Percentiles rank a stretch among this genome's conserved stretches.
These are phyloP conservation scores for Exophiala dermatitidis DNA, from an alignment of 2,329 filamentous ascomycete genomes.

Conservation along the genomic window DNA sequence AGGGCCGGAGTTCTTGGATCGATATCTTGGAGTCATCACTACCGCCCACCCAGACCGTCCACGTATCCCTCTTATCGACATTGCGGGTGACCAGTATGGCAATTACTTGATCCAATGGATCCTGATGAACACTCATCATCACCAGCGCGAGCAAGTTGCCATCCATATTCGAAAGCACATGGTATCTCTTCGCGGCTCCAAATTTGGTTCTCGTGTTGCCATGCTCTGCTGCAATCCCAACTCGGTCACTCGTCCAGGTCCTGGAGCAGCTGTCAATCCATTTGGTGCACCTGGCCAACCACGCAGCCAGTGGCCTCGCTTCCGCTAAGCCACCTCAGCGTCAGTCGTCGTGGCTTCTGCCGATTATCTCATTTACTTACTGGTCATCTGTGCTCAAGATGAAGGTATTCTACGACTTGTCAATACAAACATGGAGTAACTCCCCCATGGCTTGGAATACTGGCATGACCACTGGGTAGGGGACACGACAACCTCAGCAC, in stretches of 20 bases:
- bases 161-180: conserved; percentile 97
- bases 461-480: conserved; percentile 15
- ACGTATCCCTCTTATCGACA: conserved; percentile 94
- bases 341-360: conserved; percentile 1
- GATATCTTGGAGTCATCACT: conserved; percentile 89
- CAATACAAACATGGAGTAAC: conserved; percentile 17
- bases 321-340: conserved; percentile 41
- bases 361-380: conserved; percentile 24
- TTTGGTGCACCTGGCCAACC: conserved; percentile 51
- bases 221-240: conserved; percentile 98
- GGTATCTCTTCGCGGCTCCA: conserved; percentile 96
- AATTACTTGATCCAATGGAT: conserved; percentile 99
- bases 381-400: conserved; percentile 24
- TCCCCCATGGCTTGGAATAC: conserved; percentile 28
- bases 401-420: conserved; percentile 26
- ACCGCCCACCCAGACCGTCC: conserved; percentile 84
- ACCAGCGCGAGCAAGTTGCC: conserved; percentile 88
- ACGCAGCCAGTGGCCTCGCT: conserved; percentile 45
- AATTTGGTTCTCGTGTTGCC: conserved; percentile 94
- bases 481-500: conserved; percentile 7
- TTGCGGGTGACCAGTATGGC: conserved; percentile 94
- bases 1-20: conserved; percentile 77
- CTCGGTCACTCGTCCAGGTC: conserved; percentile 78
- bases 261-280: conserved; percentile 59
- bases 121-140: conserved; percentile 74